phyloP scores from a whole-genome alignment of 345 rosid genomes.

The Pelargonium nanum region DNA sequence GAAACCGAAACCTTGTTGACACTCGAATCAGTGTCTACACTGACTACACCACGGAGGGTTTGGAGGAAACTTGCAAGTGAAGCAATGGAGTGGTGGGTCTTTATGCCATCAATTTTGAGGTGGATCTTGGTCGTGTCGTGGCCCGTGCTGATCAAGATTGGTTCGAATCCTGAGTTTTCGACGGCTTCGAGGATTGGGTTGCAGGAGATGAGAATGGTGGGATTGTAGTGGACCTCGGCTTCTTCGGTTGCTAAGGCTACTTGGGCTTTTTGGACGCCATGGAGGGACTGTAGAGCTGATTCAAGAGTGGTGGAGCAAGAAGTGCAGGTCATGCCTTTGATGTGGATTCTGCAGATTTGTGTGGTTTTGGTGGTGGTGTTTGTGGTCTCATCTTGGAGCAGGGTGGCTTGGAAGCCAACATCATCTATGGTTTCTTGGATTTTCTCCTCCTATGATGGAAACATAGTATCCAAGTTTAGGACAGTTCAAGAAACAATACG shows the following conservation, averaged over 20 bases:
- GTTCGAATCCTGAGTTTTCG: slow-evolving; percentile 60
- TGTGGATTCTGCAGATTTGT: slow-evolving; percentile 55
- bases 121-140: slow-evolving; percentile 58
- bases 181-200: slow-evolving; percentile 35
- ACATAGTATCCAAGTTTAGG: not conserved
- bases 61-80: slow-evolving; percentile 44
- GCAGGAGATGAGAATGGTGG: slow-evolving; percentile 25
- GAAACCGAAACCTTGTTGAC: slow-evolving; percentile 21
- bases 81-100: slow-evolving; percentile 36
- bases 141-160: slow-evolving; percentile 50
- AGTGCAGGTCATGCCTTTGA: slow-evolving; percentile 81
- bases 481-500: not conserved
- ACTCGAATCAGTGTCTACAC: slow-evolving; percentile 20
- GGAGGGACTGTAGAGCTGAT: slow-evolving; percentile 40
- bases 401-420: slow-evolving; percentile 49
- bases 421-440: slow-evolving; percentile 71
- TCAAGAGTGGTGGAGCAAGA: slow-evolving; percentile 72
- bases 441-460: slow-evolving; percentile 52
- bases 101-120: slow-evolving; percentile 53
- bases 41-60: slow-evolving; percentile 66
- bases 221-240: slow-evolving; percentile 63
- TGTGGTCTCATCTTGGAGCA: slow-evolving; percentile 39
- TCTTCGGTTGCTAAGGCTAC: slow-evolving; percentile 83
- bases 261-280: slow-evolving; percentile 56
- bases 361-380: slow-evolving; percentile 28